Evolutionary conservation across 257 asterid species (phyloP).

Genomic region (Fraxinus excelsior): DNA sequence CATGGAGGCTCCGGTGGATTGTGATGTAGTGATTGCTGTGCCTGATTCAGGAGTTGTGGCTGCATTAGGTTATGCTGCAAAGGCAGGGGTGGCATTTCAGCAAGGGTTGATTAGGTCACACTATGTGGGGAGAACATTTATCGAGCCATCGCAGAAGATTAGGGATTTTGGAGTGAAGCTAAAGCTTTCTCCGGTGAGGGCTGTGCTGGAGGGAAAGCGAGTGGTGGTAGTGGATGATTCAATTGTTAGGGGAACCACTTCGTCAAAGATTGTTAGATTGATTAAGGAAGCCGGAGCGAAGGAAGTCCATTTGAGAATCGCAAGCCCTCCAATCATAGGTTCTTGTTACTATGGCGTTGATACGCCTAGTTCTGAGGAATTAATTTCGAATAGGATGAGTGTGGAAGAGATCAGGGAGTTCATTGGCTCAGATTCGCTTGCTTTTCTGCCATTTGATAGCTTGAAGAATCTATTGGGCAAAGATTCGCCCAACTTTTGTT

Average conservation of each 20-base stretch:
- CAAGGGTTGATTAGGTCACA: conserved; percentile 15
- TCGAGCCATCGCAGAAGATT: conserved; percentile 53
- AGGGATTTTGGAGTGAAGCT: conserved; percentile 57
- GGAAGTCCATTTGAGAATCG: conserved; percentile 56
- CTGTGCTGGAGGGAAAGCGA: conserved; percentile 50
- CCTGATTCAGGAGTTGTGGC: conserved; percentile 60
- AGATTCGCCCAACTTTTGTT: neutral
- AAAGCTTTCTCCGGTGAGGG: conserved; percentile 48
- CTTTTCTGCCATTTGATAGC: neutral
- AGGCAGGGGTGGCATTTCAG: conserved; percentile 50
- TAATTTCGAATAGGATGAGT: neutral
- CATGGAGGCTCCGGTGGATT: conserved; percentile 44
- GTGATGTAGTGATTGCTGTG: conserved; percentile 57
- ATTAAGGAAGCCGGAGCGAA: conserved; percentile 52
- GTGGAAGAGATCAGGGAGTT: neutral
- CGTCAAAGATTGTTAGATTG: conserved; percentile 49
- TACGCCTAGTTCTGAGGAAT: neutral
- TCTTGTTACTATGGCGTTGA: conserved; percentile 57
- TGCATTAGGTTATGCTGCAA: conserved; percentile 51
- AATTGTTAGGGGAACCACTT: conserved; percentile 51
- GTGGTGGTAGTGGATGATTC: conserved; percentile 60
- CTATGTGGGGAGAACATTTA: conserved; percentile 32
- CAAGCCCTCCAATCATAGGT: conserved; percentile 50
- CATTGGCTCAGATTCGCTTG: neutral
- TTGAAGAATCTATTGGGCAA: neutral